phyloP scores from a whole-genome alignment of 2,329 filamentous ascomycete species.

The Metarhizium brunneum region DNA sequence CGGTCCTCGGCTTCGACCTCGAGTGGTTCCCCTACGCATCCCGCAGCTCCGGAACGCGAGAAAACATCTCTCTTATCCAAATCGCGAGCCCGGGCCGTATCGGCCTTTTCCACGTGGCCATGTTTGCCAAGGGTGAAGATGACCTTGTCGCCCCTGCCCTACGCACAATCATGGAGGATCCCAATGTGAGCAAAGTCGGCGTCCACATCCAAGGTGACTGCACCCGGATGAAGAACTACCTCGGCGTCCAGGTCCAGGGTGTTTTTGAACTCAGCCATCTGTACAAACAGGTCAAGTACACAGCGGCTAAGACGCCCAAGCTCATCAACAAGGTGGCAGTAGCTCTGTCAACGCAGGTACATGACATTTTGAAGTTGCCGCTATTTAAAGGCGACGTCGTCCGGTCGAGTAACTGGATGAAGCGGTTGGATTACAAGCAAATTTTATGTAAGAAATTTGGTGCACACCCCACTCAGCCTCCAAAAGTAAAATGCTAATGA shows the following conservation, averaged over 20 bases:
- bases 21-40: slow-evolving; percentile 62
- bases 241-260: slow-evolving; percentile 55
- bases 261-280: slow-evolving; percentile 77
- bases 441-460: slow-evolving; percentile 50
- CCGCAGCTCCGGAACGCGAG: slow-evolving; percentile 40
- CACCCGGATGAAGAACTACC: slow-evolving; percentile 56
- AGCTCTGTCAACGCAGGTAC: slow-evolving; percentile 57
- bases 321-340: slow-evolving; percentile 59
- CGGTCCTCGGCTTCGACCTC: slow-evolving; percentile 77
- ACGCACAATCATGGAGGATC: slow-evolving; percentile 61
- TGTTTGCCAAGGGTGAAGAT: slow-evolving; percentile 38
- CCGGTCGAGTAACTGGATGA: slow-evolving; percentile 66
- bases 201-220: slow-evolving; percentile 66
- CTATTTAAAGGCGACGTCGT: slow-evolving; percentile 65
- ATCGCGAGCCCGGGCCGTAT: slow-evolving; percentile 69
- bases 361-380: slow-evolving; percentile 63
- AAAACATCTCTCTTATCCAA: slow-evolving; percentile 75
- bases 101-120: slow-evolving; percentile 71
- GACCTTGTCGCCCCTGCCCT: slow-evolving; percentile 64
- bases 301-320: slow-evolving; percentile 35
- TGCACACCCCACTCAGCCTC: background rate
- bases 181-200: slow-evolving; percentile 62
- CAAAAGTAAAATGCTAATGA: background rate
- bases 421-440: slow-evolving; percentile 52
- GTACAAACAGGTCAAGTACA: slow-evolving; percentile 66